A percentile compares a stretch with the other conserved stretches of the same genome.
Evolutionary conservation across 768 basidiomycete species (phyloP).

Genomic region (Exsudoporus frostii): DNA sequence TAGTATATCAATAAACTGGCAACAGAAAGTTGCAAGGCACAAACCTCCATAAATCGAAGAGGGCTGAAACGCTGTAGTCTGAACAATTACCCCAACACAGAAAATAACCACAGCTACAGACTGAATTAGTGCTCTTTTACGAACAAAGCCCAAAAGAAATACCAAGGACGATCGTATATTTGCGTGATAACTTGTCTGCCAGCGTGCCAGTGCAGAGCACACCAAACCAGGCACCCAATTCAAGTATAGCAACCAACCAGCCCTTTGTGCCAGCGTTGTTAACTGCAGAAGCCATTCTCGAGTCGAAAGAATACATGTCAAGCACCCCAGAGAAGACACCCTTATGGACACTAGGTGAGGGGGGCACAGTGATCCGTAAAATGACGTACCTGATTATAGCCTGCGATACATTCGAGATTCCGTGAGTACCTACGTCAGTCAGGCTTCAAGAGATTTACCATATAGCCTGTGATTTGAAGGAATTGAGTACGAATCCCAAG

Average conservation of each 20-base stretch:
- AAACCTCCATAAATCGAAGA: constrained; percentile 66
- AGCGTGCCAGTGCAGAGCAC: constrained; percentile 69
- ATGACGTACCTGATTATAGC: constrained; percentile 57
- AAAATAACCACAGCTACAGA: constrained; percentile 54
- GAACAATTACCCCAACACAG: constrained; percentile 72
- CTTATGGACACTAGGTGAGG: constrained; percentile 28
- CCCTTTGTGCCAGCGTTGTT: constrained; percentile 53
- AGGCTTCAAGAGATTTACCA: constrained; percentile 38
- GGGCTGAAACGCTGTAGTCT: constrained; percentile 54
- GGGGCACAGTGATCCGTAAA: background rate
- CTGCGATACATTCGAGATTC: constrained; percentile 29
- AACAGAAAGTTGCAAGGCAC: background rate
- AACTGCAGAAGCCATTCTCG: constrained; percentile 56
- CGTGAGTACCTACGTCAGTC: background rate
- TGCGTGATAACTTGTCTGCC: constrained; percentile 70
- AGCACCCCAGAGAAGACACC: constrained; percentile 79
- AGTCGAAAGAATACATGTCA: constrained; percentile 50
- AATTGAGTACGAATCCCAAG: background rate
- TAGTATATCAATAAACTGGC: background rate
- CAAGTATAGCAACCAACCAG: constrained; percentile 72
- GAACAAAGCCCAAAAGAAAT: constrained; percentile 1
- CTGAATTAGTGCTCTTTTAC: constrained; percentile 8
- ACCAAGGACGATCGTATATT: constrained; percentile 67
- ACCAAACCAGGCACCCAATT: constrained; percentile 75
- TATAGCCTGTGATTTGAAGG: constrained; percentile 46